Evolutionary conservation across 441 rosid genomes (phyloP).

Genomic region (Erysimum pusillum): DNA sequence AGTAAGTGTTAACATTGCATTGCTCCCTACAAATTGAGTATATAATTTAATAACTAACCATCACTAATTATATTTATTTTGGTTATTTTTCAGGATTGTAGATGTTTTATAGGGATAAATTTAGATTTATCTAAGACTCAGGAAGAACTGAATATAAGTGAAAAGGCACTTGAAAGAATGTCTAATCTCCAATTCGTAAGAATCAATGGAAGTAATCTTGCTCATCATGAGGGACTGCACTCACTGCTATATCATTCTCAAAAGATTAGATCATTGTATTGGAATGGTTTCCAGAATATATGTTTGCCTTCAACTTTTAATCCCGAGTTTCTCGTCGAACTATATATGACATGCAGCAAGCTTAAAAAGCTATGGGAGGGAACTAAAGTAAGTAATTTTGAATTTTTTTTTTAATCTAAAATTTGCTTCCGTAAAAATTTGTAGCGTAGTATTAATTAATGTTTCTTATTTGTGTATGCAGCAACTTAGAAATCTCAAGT

Average conservation of each 20-base stretch:
- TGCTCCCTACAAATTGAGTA: background rate
- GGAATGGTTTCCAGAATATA: no score
- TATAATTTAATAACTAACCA: background rate
- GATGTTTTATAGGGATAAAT: background rate
- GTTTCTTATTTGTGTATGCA: background rate
- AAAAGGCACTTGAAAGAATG: background rate
- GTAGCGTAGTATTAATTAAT: no score
- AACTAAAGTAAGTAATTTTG: background rate
- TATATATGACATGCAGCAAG: background rate
- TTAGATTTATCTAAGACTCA: background rate
- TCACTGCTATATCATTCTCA: background rate
- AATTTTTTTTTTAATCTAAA: no score
- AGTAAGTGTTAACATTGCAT: background rate
- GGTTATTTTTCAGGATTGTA: background rate
- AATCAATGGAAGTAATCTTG: accelerated
- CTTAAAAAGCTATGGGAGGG: background rate
- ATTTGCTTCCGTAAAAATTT: no score
- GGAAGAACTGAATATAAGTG: background rate
- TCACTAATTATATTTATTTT: background rate
- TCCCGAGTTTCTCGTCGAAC: background rate
- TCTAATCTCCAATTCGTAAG: background rate
- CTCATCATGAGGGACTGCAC: background rate
- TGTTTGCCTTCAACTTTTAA: no score
- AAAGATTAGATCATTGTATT: background rate
- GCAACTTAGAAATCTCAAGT: background rate